Evolutionary conservation across 1,139 yeast species (phyloP), one percentile per base, ranked within the genome.

Genomic region (Sugiyamaella xylanicola): DNA sequence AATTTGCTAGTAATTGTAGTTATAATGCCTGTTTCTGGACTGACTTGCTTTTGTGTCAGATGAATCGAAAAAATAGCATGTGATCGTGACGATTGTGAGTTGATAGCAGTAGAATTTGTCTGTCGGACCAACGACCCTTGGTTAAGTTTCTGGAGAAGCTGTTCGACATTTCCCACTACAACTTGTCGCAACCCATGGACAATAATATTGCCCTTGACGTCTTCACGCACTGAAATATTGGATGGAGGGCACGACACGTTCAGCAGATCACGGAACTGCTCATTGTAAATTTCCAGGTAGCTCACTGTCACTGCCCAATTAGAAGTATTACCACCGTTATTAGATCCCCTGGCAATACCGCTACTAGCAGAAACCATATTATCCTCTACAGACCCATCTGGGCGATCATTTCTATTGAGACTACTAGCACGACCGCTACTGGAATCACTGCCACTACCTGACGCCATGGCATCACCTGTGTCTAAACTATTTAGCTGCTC

Each of bases 211-310:
- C 67, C 66, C 43, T 59, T 59, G 17, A 58, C 59, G 43, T 65
- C 68, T 45, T 66, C 69, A 3, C 68, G 57, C 16, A 66, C 59
- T 7, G 58, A 45, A 41, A 65, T 56, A 19, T 51, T 53, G 17
- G 49, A 36, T 2, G 17, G 21, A 8, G 57, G 22, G 51, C 55
- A 65, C 61, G 65, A 63, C 4, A 13, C 35, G 15, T 68, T 64
- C 32, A 80, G 68, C 56, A 86, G 73, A 66, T 86, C 93, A 50
- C 77, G 75, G 54, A 86, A 73, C 61, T 84, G 87, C 68, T 87
- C 95, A 65, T 86, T 86, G 72, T 85, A 87, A 51, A 86, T 74
- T 67, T 85, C 95, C 69, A 91, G 74, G 44, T 62, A 67, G 2
- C 64, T 56, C 8, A 61, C 68, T 5, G 60, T 40, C 9, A 66